Conservation (phyloP, 805 yeast species). For the Metschnikowia kunwiensis region DNA sequence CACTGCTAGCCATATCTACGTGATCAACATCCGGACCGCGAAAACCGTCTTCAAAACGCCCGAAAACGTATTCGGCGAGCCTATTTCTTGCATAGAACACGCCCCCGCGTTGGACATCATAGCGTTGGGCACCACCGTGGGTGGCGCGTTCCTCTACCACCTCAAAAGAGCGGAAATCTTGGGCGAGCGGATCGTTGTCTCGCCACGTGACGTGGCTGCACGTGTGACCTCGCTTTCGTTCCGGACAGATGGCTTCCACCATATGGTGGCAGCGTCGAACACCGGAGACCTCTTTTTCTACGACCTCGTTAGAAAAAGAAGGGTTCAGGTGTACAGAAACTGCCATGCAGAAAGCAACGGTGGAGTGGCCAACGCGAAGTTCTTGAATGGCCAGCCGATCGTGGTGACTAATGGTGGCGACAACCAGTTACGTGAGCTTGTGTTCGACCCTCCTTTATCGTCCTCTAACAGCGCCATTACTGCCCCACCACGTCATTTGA, state of each 20-base stretch:
- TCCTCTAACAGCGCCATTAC: conserved; percentile 60
- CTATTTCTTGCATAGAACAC: conserved; percentile 63
- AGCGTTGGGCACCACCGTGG: conserved; percentile 72
- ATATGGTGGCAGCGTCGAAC: conserved; percentile 72
- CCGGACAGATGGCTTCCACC: conserved; percentile 86
- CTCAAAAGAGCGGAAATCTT: conserved; percentile 59
- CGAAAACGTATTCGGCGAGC: conserved; percentile 47
- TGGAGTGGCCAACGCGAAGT: conserved; percentile 71
- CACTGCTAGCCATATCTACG: conserved; percentile 58
- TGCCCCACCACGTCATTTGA: conserved; percentile 84
- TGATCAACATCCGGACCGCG: conserved; percentile 77
- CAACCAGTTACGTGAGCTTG: conserved; percentile 82
- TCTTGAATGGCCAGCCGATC: conserved; percentile 89
- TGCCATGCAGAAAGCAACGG: conserved; percentile 74
- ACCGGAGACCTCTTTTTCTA: conserved; percentile 85
- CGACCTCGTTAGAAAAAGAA: conserved; percentile 66
- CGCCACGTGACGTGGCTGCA: conserved; percentile 38
- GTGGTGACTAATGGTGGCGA: conserved; percentile 89
- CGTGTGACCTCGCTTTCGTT: conserved; percentile 67
- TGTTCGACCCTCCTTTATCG: conserved; percentile 87
- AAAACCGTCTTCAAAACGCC: conserved; percentile 59
- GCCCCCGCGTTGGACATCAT: conserved; percentile 87
- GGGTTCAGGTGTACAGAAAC: conserved; percentile 71
- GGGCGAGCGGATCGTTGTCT: conserved; percentile 45
- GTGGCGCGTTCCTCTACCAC: conserved; percentile 64